These are phyloP conservation scores for Mimosa pudica DNA, from an alignment of 306 rosid species.

Conservation along the genomic window DNA sequence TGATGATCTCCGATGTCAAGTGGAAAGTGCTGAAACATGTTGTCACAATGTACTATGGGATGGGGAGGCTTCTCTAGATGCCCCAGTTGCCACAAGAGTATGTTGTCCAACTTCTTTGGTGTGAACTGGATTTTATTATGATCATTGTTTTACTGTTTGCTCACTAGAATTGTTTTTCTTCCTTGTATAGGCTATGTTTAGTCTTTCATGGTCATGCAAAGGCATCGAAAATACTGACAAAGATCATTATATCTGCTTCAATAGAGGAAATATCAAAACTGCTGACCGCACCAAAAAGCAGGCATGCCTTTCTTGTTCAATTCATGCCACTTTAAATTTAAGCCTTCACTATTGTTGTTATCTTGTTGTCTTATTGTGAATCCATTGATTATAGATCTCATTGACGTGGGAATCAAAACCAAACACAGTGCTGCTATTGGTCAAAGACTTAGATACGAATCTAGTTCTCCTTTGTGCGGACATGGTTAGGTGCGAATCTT, in stretches of 20 bases:
- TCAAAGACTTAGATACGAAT: constrained; percentile 38
- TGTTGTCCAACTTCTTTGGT: neutral
- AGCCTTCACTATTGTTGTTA: constrained; percentile 2
- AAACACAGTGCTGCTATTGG: constrained; percentile 85
- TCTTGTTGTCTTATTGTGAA: constrained; percentile 42
- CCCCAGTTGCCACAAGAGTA: constrained; percentile 72
- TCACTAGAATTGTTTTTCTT: neutral
- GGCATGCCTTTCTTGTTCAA: constrained; percentile 46
- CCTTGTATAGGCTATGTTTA: constrained; percentile 78
- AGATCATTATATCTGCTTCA: constrained; percentile 91
- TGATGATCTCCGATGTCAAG: constrained; percentile 18
- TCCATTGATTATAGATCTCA: constrained; percentile 73
- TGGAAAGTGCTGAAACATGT: no score
- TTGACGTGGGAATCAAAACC: constrained; percentile 95
- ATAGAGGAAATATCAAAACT: constrained; percentile 92
- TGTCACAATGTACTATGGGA: constrained; percentile 62
- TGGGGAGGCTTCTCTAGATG: constrained; percentile 56
- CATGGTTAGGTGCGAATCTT: constrained; percentile 72
- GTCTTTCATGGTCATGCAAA: constrained; percentile 89
- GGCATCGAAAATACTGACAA: constrained; percentile 84
- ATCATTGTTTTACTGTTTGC: neutral
- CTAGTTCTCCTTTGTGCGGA: constrained; percentile 83
- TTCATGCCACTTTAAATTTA: no score
- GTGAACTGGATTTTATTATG: constrained; percentile 22
- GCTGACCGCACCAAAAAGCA: constrained; percentile 97